phyloP scores from a whole-genome alignment of 2,329 filamentous ascomycete species.

The Thelonectria discophora region DNA sequence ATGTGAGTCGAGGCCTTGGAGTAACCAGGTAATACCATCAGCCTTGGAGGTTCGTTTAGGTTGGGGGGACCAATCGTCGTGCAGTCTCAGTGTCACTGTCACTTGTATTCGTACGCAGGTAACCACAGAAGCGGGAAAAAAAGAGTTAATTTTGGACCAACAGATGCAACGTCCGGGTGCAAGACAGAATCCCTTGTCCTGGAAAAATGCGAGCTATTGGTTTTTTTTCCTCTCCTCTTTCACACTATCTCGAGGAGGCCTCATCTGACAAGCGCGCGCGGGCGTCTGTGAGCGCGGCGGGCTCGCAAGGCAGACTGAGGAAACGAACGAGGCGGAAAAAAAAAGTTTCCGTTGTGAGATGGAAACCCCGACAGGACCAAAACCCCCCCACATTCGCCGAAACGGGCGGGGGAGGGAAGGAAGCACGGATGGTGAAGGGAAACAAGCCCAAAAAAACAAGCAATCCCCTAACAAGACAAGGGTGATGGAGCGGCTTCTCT shows the following conservation, averaged over 20 bases:
- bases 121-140: too few species aligned
- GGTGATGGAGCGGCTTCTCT: slow-evolving; percentile 11
- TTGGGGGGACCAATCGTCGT: background rate
- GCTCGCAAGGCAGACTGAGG: slow-evolving; percentile 35
- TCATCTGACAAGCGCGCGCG: slow-evolving; percentile 28
- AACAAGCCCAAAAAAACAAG: background rate
- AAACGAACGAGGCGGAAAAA: slow-evolving; percentile 4
- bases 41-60: background rate
- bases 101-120: too few species aligned
- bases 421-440: too few species aligned
- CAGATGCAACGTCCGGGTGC: background rate
- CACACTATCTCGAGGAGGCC: slow-evolving; percentile 28
- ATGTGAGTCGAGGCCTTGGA: too few species aligned
- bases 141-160: background rate
- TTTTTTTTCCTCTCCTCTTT: background rate
- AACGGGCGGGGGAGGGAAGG: slow-evolving; percentile 19
- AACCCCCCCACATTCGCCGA: background rate
- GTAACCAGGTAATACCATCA: background rate
- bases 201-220: background rate
- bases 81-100: background rate
- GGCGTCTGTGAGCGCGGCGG: slow-evolving; percentile 15
- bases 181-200: too few species aligned
- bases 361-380: slow-evolving; percentile 14
- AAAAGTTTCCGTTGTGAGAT: too few species aligned
- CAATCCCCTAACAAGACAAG: slow-evolving; percentile 23